Evolutionary conservation across 192 early-diverging fungal genomes (phyloP), one percentile per base, ranked within the genome.

Genomic region (Spizellomyces punctatus): DNA sequence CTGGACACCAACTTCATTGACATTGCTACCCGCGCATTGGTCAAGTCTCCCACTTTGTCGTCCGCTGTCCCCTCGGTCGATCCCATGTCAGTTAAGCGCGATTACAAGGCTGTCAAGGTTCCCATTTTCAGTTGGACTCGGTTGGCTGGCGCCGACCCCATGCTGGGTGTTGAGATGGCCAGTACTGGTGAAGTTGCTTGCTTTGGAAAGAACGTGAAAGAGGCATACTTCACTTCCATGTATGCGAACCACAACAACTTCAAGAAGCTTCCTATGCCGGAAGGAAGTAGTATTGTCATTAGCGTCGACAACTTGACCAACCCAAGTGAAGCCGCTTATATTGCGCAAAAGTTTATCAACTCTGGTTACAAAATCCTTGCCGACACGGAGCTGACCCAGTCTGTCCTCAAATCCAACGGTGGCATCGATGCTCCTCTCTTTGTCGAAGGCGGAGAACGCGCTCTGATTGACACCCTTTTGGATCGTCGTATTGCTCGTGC

Each of bases 181-280:
- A 95, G 93, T 12, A 99, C 96, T 5, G 96, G 96, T 63, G 96
- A 99, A 84, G 95, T 99, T 14, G 96, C 96, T 0, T 96, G 95
- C 82, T 99, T 99, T 73, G 97, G 97, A 22, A 82, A 83, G 42
- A 90, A 96, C 66, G 91, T 96, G 59, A 84, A 91, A 54, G 93
- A 96, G 72, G 94, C 95, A 6, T 96, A 91, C 82, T 81, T 95
- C 46, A 75, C 90, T 10, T 83, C 92, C 14, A 83, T 96, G 8
- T 85, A 92, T 58, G 87, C 93, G 50, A 95, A 94, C 72, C 86
- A 88, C 66, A 96, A 95, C 81, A 94, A 91, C 62, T 95, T 98
- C 86, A 89, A 91, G 58, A 52, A 55, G 17, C 72, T 99, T 36
- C 97, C 97, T 0, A 67, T 78, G 10, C 77, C 80, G 0, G 76